These are phyloP conservation scores for Zasmidium angulare DNA, from an alignment of 2,329 filamentous ascomycete genomes.

Conservation along the genomic window DNA sequence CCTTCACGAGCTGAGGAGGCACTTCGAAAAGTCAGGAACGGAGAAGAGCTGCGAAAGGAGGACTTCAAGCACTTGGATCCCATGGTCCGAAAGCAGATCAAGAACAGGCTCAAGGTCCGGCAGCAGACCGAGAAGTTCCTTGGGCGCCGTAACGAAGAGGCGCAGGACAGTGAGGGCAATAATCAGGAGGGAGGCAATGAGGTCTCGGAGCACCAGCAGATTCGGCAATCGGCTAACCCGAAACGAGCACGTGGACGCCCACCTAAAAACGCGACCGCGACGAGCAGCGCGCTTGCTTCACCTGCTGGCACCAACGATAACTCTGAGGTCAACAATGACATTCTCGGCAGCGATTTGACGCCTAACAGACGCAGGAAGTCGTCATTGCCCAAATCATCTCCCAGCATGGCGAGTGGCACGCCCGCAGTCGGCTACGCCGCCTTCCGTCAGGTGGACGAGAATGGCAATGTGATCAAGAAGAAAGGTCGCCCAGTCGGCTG, in stretches of 20 bases:
- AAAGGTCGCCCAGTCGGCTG: slow-evolving; percentile 51
- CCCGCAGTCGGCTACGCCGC: slow-evolving; percentile 42
- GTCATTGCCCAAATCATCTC: background rate
- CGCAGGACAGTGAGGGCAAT: background rate
- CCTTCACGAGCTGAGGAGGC: background rate
- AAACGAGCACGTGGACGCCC: slow-evolving; percentile 6
- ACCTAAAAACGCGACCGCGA: slow-evolving; percentile 8
- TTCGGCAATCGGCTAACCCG: background rate
- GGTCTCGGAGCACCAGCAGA: slow-evolving; percentile 6
- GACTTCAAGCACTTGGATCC: background rate
- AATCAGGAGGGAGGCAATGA: background rate
- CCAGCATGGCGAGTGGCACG: slow-evolving; percentile 9
- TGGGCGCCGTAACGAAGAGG: background rate
- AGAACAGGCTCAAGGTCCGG: slow-evolving; percentile 1
- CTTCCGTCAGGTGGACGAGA: slow-evolving; percentile 38
- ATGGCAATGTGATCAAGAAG: slow-evolving; percentile 40
- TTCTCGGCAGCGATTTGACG: background rate
- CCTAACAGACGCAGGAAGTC: background rate
- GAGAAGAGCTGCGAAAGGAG: background rate
- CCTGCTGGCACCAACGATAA: background rate
- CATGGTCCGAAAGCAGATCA: slow-evolving; percentile 5
- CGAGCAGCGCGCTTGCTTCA: background rate
- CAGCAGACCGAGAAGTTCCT: background rate
- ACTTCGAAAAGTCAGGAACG: slow-evolving; percentile 3
- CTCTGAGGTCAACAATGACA: background rate